Percentiles rank a stretch among this genome's conserved stretches.
These are phyloP conservation scores for Blastomyces gilchristii DNA, from an alignment of 2,329 filamentous ascomycete species.

Conservation along the genomic window DNA sequence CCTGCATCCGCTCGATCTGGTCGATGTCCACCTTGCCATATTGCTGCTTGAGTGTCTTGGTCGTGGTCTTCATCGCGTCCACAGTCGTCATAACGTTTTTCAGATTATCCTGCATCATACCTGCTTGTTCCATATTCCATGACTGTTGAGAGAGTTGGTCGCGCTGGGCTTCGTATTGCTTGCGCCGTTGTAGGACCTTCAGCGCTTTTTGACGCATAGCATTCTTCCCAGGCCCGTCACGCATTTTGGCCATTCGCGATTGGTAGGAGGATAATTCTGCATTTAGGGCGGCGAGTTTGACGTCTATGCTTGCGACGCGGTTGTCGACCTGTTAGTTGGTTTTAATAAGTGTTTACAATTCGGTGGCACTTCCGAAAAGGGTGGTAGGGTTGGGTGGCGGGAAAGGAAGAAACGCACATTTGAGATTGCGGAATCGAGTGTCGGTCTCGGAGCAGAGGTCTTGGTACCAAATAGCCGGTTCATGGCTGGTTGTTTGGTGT, in stretches of 20 bases:
- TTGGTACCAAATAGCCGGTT: slow-evolving; percentile 92
- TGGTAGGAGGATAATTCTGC: slow-evolving; percentile 84
- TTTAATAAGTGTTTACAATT: slow-evolving; percentile 2
- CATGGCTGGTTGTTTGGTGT: slow-evolving; percentile 50
- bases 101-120: slow-evolving; percentile 97
- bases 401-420: slow-evolving; percentile 47
- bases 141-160: slow-evolving; percentile 89
- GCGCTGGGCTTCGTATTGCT: slow-evolving; percentile 86
- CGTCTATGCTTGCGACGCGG: slow-evolving; percentile 77
- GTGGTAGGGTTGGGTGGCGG: not conserved
- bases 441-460: slow-evolving; percentile 78
- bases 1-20: slow-evolving; percentile 94
- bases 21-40: slow-evolving; percentile 97
- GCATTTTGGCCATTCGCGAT: slow-evolving; percentile 79
- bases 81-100: slow-evolving; percentile 98
- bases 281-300: slow-evolving; percentile 87
- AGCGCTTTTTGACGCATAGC: slow-evolving; percentile 90
- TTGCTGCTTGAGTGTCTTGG: slow-evolving; percentile 82
- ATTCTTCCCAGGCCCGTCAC: slow-evolving; percentile 85
- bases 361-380: not conserved
- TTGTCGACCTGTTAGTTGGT: slow-evolving; percentile 53
- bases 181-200: slow-evolving; percentile 84
- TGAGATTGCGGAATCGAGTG: slow-evolving; percentile 68
- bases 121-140: slow-evolving; percentile 98
- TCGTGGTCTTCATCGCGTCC: slow-evolving; percentile 93